Base-by-base conservation (phyloP, 2,329 filamentous ascomycete genomes). In the Metarhizium rileyi region DNA sequence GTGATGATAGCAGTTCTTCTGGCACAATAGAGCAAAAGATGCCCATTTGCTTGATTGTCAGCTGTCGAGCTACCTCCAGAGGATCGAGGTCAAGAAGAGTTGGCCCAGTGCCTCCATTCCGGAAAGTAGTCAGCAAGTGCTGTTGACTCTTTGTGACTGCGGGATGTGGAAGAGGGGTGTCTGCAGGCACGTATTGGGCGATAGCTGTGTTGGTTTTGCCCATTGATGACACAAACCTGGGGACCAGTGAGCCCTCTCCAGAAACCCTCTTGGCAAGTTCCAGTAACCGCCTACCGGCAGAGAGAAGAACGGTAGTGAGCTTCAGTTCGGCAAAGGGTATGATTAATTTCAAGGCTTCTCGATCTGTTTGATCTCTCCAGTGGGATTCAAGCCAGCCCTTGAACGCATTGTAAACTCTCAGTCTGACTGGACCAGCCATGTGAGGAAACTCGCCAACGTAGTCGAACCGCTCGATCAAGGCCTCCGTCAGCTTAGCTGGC, bases 341-440 rank as follows among this genome's bases (percentile, higher is more conserved):
- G 54, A 98, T 94, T 45, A 86, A 72, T 1, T 77, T 73, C 8
- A 98, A 73, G 1, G 90, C 89, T 12, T 81, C 77, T 48, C 80
- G 79, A 63, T 98, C 93, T 10, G 83, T 82, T 52, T 89, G 81
- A 55, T 88, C 81, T 44, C 86, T 82, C 91, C 93, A 98, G 67
- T 98, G 90, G 6, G 87, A 93, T 70, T 97, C 93, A 20, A 98
- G 73, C 93, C 93, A 98, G 40, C 87, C 87, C 68, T 98, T 98
- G 75, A 98, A 89, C 50, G 90, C 84, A 63, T 98, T 97, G 72
- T 94, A 97, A 1, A 97, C 89, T 47, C 93, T 82, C 44, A 98
- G 73, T 46, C 90, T 83, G 22, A 97, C 91, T 0, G 91, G 88
- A 3, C 76, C 79, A 22, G 90, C 83, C 54, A 90, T 69, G 51